Evolutionary conservation across 257 asterid species (phyloP).

Genomic region (Apocynum venetum): DNA sequence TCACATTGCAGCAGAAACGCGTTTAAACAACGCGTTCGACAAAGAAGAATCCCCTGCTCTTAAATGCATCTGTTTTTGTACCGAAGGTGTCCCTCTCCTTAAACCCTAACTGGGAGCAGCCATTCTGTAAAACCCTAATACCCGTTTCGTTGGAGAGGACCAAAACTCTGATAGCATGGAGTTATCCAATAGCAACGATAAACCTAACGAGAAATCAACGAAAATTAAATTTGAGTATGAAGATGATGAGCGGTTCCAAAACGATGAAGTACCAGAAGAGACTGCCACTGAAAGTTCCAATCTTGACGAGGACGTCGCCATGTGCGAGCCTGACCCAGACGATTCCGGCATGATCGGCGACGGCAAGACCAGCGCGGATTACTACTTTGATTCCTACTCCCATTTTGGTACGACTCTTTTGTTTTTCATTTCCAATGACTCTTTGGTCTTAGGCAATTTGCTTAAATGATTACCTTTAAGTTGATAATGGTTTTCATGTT

Average conservation of each 20-base stretch:
- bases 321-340: constrained; percentile 51
- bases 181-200: neutral
- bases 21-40: no score
- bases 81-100: neutral
- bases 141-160: neutral
- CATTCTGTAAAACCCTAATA: neutral
- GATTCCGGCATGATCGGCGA: constrained; percentile 33
- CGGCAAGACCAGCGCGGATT: constrained; percentile 91
- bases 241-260: constrained; percentile 6
- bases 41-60: no score
- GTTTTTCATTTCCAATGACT: neutral
- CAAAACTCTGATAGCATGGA: neutral
- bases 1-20: no score
- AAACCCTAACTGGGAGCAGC: neutral
- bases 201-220: neutral
- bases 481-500: neutral
- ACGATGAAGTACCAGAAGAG: constrained; percentile 12
- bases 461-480: no score
- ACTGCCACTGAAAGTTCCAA: constrained; percentile 24
- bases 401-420: constrained; percentile 62
- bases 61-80: no score
- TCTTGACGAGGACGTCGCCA: constrained; percentile 60
- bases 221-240: constrained; percentile 18
- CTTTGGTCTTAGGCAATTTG: neutral
- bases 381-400: constrained; percentile 93